Evolutionary conservation across 1,284 basidiomycete species (phyloP).

Genomic region (Peniophora sp.): DNA sequence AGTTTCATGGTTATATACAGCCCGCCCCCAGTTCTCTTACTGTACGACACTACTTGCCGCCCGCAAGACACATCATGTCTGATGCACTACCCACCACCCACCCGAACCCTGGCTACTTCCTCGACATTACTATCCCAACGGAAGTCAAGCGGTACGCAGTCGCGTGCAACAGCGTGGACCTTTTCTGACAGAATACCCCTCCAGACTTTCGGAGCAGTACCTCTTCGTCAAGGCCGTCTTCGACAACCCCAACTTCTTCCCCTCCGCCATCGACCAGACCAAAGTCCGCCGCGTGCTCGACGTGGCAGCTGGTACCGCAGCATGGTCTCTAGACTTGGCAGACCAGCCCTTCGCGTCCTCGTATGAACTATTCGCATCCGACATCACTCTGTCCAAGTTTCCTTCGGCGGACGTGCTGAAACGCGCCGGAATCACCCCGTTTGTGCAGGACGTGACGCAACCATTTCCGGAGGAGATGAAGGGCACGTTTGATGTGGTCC

Average conservation of each 20-base stretch:
- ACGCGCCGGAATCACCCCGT: not conserved
- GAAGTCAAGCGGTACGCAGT: not conserved
- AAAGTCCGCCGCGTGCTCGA: not conserved
- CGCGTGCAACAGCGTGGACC: not conserved
- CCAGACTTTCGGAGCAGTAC: not conserved
- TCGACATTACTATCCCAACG: no score
- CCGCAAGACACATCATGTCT: no score
- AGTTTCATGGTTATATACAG: no score
- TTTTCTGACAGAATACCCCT: not conserved
- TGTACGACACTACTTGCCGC: no score
- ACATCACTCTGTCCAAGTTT: constrained; percentile 4
- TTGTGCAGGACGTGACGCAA: constrained; percentile 7
- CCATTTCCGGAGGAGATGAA: constrained; percentile 5
- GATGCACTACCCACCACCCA: no score
- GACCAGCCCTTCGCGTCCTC: not conserved
- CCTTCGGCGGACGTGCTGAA: not conserved
- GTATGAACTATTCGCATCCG: constrained; percentile 1
- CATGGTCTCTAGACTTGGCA: not conserved
- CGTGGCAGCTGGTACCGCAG: not conserved
- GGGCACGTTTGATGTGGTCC: constrained; percentile 7
- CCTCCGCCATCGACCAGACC: not conserved
- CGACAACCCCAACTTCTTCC: not conserved
- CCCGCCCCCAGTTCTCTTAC: no score
- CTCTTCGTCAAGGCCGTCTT: not conserved
- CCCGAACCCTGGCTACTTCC: no score